Percentiles rank a stretch among this genome's conserved stretches.
Evolutionary conservation across 768 basidiomycete species (phyloP).

Genomic region (Collybia sordida): DNA sequence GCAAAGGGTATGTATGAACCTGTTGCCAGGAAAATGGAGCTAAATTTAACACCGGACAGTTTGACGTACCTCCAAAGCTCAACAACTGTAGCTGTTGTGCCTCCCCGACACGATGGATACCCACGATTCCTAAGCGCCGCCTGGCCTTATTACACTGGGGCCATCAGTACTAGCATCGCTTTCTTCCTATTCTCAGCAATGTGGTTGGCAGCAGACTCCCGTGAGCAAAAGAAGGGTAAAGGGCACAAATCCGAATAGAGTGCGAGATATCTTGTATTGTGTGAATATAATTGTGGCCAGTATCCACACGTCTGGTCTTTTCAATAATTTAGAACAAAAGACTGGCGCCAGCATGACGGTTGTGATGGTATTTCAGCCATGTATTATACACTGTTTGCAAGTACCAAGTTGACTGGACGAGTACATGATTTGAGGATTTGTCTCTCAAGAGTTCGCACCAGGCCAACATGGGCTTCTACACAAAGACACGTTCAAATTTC

Average conservation of each 20-base stretch:
- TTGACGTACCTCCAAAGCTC: conserved; percentile 73
- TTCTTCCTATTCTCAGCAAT: conserved; percentile 86
- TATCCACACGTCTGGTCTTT: too few relatives aligned
- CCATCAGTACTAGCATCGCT: conserved; percentile 82
- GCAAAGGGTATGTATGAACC: conserved; percentile 66
- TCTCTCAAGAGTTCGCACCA: too few relatives aligned
- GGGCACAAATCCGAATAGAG: conserved; percentile 41
- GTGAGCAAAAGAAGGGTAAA: conserved; percentile 51
- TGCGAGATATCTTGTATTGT: conserved; percentile 3
- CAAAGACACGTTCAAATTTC: too few relatives aligned
- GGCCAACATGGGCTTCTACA: too few relatives aligned
- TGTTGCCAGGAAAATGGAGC: too few relatives aligned
- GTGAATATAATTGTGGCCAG: not conserved
- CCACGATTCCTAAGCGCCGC: conserved; percentile 94
- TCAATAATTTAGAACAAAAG: too few relatives aligned
- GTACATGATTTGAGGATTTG: too few relatives aligned
- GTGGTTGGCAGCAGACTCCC: conserved; percentile 86
- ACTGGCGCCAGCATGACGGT: too few relatives aligned
- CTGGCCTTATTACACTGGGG: conserved; percentile 93
- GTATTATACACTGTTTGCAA: too few relatives aligned
- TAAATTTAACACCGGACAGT: conserved; percentile 33
- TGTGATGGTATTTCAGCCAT: too few relatives aligned
- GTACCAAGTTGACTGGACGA: too few relatives aligned
- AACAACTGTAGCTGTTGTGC: conserved; percentile 84
- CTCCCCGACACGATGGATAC: conserved; percentile 92